Base-by-base conservation (phyloP, 1,284 basidiomycete genomes). In the Boletus sp. region DNA sequence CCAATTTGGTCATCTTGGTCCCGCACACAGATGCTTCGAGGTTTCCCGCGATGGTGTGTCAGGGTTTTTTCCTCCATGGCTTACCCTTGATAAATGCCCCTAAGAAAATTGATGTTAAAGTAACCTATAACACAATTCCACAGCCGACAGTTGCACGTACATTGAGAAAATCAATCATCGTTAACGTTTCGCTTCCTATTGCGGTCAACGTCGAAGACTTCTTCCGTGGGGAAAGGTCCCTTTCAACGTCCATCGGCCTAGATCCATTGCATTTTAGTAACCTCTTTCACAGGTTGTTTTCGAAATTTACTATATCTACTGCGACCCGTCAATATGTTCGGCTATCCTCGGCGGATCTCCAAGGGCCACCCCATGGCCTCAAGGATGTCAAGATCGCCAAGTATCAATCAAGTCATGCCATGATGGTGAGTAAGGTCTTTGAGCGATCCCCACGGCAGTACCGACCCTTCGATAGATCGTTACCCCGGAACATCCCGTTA, bases 201-300 rank as follows among this genome's bases (percentile, higher is more conserved):
- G 81, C 86, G 13, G 88, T 93, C 52, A 93, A 91, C 59, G 91
- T 94, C 2, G 87, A 94, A 70, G 92, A 94, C 70, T 92, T 90
- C 71, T 93, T 94, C 75, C 84, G 92, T 18, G 86, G 85, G 31
- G 77, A 81, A 61, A 82, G 79, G 88, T 87, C 70, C 16, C 31
- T 24, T 53, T 45, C 49, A 35, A 12, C 12, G 37, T 44, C 15
- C 35, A 42, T 42, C n/a, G n/a, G 47, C 27, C 44, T 20, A 37
- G 55, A 43, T 37, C 7, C 13, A 29, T 31, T 49, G 46, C 46
- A 56, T 53, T 50, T 39, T 41, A 49, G 54, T 52, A 39, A 55
- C 55, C 24, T 43, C 22, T 58, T 58, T 61, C 42, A 53, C 36
- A 93, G 91, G 59, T 72, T 94, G 7, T 86, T 93, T 65, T 91